A percentile compares a stretch with the other conserved stretches of the same genome.
Evolutionary conservation across 2,329 filamentous ascomycete species (phyloP).

Genomic region (Albophoma yamanashiensis): DNA sequence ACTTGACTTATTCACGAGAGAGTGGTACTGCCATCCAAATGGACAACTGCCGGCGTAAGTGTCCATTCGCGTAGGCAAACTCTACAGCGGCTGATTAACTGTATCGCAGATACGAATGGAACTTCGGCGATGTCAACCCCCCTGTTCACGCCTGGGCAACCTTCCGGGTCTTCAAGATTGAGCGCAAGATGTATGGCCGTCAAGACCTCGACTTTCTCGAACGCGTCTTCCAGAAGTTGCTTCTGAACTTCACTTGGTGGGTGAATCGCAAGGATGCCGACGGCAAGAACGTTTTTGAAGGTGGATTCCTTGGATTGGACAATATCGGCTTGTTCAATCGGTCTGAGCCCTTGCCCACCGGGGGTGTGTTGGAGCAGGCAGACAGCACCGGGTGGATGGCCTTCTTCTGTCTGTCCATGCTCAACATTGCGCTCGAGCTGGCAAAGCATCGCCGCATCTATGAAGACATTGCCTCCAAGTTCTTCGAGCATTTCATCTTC

Average conservation of each 20-base stretch:
- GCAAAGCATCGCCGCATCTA: slow-evolving; percentile 93
- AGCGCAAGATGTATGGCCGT: slow-evolving; percentile 90
- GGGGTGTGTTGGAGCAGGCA: slow-evolving; percentile 87
- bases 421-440: slow-evolving; percentile 91
- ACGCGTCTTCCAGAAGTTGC: slow-evolving; percentile 88
- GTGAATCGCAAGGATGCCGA: slow-evolving; percentile 92
- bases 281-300: slow-evolving; percentile 95
- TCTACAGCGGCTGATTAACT: slow-evolving; percentile 4
- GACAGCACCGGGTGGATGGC: slow-evolving; percentile 99
- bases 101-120: slow-evolving; percentile 67
- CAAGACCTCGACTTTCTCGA: slow-evolving; percentile 94
- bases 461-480: slow-evolving; percentile 95
- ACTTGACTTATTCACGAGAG: slow-evolving; percentile 86
- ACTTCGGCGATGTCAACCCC: slow-evolving; percentile 94
- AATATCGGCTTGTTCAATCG: slow-evolving; percentile 98
- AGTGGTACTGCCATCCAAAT: slow-evolving; percentile 99
- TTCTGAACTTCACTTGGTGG: slow-evolving; percentile 99
- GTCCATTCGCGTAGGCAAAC: not conserved
- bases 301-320: slow-evolving; percentile 88
- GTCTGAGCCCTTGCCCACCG: slow-evolving; percentile 87
- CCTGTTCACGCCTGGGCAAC: slow-evolving; percentile 95
- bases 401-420: slow-evolving; percentile 92
- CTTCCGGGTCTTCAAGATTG: slow-evolving; percentile 95
- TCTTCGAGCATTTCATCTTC: slow-evolving; percentile 97
- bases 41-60: slow-evolving; percentile 80